Conservation (phyloP, 768 basidiomycete genomes). For the Russula olivacea region DNA sequence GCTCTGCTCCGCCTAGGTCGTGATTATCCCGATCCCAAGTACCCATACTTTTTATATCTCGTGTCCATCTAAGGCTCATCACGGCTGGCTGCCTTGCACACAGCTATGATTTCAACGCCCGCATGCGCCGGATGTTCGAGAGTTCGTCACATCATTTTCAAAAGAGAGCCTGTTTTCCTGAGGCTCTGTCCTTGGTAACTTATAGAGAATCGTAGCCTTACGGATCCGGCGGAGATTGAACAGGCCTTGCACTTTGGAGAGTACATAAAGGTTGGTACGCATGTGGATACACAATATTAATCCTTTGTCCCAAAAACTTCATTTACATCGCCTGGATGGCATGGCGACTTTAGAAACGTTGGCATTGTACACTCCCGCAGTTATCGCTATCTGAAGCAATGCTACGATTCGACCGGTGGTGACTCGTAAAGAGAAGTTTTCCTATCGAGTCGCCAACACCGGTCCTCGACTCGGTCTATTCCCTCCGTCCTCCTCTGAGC, state of each 20-base stretch:
- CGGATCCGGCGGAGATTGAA: constrained; percentile 66
- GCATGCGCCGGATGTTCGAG: constrained; percentile 65
- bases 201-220: constrained; percentile 62
- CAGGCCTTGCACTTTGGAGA: constrained; percentile 68
- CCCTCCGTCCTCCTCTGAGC: neutral
- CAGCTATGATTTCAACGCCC: constrained; percentile 75
- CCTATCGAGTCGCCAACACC: neutral
- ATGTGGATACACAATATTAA: neutral
- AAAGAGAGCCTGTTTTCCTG: neutral
- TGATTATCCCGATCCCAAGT: constrained; percentile 81
- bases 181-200: neutral
- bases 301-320: neutral
- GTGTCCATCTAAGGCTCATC: neutral
- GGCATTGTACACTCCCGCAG: constrained; percentile 73
- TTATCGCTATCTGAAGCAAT: constrained; percentile 71
- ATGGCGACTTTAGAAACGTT: constrained; percentile 49
- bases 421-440: neutral
- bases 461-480: neutral
- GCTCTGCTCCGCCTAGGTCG: constrained; percentile 68
- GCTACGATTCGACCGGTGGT: constrained; percentile 40
- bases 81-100: too few relatives aligned
- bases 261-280: constrained; percentile 78
- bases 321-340: neutral
- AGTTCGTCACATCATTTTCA: constrained; percentile 40
- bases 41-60: constrained; percentile 28